Evolutionary conservation across 768 basidiomycete genomes (phyloP).

Genomic region (Mycena capillaripes): DNA sequence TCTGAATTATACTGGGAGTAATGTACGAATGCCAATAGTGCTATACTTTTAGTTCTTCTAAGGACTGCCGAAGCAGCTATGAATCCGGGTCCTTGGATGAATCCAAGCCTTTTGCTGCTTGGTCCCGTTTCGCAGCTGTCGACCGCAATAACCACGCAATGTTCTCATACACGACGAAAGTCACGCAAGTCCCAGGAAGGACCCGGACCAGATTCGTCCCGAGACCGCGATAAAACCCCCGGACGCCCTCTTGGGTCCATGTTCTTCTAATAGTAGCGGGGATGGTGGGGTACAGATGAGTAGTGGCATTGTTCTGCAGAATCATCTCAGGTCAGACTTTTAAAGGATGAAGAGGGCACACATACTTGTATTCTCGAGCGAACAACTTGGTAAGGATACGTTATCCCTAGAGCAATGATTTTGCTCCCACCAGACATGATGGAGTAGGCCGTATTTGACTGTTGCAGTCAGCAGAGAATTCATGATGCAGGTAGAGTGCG

Average conservation of each 20-base stretch:
- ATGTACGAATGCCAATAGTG: constrained; percentile 9
- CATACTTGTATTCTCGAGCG: constrained; percentile 92
- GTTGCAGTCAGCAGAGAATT: constrained; percentile 16
- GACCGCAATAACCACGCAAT: constrained; percentile 85
- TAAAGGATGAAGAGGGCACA: constrained; percentile 27
- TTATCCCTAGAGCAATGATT: constrained; percentile 82
- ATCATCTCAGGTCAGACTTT: constrained; percentile 2
- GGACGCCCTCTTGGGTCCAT: constrained; percentile 83
- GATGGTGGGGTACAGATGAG: constrained; percentile 85
- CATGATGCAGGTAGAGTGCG: not conserved
- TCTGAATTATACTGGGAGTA: constrained; percentile 27
- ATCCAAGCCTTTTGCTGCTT: constrained; percentile 6
- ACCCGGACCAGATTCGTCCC: constrained; percentile 96
- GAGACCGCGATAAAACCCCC: constrained; percentile 95
- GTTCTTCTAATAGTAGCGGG: constrained; percentile 84
- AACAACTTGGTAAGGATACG: constrained; percentile 98
- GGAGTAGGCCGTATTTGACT: constrained; percentile 95
- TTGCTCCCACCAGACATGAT: constrained; percentile 94
- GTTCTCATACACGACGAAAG: constrained; percentile 98
- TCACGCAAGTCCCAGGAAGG: constrained; percentile 96
- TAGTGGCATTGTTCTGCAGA: constrained; percentile 74
- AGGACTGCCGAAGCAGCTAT: not conserved
- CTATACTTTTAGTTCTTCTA: constrained; percentile 19
- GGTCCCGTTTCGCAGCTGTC: constrained; percentile 68
- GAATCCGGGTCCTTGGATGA: not conserved